Conservation (phyloP, 441 rosid genomes). For the Brassica balearica region DNA sequence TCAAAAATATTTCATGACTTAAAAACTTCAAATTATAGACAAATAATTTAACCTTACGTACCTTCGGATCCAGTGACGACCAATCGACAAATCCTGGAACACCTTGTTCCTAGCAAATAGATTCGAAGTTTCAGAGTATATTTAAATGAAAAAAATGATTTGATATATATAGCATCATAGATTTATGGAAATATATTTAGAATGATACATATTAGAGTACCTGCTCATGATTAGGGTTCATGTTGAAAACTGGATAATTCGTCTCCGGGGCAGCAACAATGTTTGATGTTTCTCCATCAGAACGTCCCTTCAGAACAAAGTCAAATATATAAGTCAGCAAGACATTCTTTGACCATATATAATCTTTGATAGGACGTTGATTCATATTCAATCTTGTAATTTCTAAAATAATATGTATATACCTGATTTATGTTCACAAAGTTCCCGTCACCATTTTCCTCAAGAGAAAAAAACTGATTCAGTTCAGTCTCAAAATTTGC, state of each 20-base stretch:
- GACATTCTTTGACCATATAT: neutral
- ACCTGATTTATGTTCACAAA: slow-evolving; percentile 32
- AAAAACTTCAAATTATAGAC: neutral
- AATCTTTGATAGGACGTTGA: neutral
- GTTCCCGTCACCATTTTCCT: slow-evolving; percentile 18
- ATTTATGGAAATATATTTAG: neutral
- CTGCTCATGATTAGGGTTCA: slow-evolving; percentile 8
- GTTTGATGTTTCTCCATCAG: slow-evolving; percentile 31
- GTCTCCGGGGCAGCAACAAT: neutral
- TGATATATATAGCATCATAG: neutral
- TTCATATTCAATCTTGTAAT: neutral
- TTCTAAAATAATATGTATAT: neutral
- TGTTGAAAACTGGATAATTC: neutral
- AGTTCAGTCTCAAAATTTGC: slow-evolving; percentile 7
- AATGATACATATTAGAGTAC: neutral
- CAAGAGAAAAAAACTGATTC: slow-evolving; percentile 27
- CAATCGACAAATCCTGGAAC: slow-evolving; percentile 30
- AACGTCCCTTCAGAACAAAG: slow-evolving; percentile 22
- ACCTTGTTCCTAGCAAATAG: slow-evolving; percentile 39
- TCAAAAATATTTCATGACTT: neutral
- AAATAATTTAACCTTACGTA: slow-evolving; percentile 20
- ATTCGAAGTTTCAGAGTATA: slow-evolving; percentile 11
- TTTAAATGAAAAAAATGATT: neutral
- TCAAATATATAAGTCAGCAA: neutral
- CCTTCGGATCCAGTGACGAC: slow-evolving; percentile 36